phyloP scores from a whole-genome alignment of 192 early-diverging fungal species.

The Dispira simplex region DNA sequence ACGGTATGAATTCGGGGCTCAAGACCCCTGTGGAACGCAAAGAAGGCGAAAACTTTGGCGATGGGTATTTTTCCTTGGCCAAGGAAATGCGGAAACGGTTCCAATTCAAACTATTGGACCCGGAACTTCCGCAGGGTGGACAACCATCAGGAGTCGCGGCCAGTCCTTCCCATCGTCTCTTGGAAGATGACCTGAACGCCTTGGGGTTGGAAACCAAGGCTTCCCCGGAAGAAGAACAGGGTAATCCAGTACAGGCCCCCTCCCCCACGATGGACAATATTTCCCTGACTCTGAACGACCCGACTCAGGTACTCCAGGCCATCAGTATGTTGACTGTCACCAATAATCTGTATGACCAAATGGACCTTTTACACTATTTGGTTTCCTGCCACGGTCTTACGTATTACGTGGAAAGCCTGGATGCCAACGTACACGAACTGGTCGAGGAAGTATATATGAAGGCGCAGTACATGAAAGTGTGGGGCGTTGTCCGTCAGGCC shows the following conservation, averaged over 20 bases:
- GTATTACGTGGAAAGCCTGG: conserved; percentile 31
- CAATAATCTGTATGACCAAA: conserved; percentile 67
- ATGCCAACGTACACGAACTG: conserved; percentile 38
- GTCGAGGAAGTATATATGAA: conserved; percentile 75
- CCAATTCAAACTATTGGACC: conserved; percentile 5
- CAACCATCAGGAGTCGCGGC: neutral
- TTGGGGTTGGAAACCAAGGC: conserved; percentile 4
- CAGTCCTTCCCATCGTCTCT: neutral
- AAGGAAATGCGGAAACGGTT: neutral
- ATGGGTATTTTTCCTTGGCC: conserved; percentile 19
- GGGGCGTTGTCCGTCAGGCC: conserved; percentile 71
- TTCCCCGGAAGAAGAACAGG: neutral
- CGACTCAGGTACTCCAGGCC: conserved; percentile 37
- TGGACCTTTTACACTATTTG: conserved; percentile 66
- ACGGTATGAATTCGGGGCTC: conserved; percentile 14
- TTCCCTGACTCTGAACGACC: conserved; percentile 45
- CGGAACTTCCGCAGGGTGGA: neutral
- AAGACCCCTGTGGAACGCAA: conserved; percentile 21
- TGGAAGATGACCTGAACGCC: conserved; percentile 7
- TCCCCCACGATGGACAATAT: neutral
- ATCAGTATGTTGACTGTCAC: conserved; percentile 37
- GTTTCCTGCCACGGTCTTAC: conserved; percentile 46
- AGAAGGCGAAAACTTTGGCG: conserved; percentile 13
- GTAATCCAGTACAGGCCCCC: neutral
- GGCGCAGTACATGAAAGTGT: conserved; percentile 49